Conservation (phyloP, 1,139 yeast genomes). For the Spencermartinsiella ligniputridi region DNA sequence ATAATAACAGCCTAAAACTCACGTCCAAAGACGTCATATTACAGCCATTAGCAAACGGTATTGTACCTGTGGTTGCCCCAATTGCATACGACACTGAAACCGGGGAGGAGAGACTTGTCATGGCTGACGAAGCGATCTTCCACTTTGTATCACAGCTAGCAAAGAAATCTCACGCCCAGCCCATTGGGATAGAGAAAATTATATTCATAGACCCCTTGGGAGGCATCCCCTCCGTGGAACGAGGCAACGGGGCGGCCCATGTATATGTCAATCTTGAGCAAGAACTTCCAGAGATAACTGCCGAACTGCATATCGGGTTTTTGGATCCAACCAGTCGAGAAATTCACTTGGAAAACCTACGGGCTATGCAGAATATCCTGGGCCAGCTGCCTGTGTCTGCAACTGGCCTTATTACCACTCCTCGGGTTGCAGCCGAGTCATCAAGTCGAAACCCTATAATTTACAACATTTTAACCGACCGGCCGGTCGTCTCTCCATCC, state of each 20-base stretch:
- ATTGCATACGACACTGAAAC: constrained; percentile 43
- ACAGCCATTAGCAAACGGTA: constrained; percentile 39
- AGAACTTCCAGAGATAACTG: constrained; percentile 62
- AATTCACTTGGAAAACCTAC: constrained; percentile 51
- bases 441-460: constrained; percentile 66
- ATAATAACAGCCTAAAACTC: constrained; percentile 18
- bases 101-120: constrained; percentile 37
- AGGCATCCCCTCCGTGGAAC: constrained; percentile 84
- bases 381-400: constrained; percentile 44
- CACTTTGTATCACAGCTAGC: constrained; percentile 33
- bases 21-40: constrained; percentile 35
- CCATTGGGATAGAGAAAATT: constrained; percentile 68
- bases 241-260: constrained; percentile 65
- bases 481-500: constrained; percentile 90
- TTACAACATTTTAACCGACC: constrained; percentile 82
- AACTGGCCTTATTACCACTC: constrained; percentile 52
- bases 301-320: constrained; percentile 58
- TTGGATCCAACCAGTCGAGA: constrained; percentile 44
- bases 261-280: constrained; percentile 82
- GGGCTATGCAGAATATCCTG: constrained; percentile 46
- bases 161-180: constrained; percentile 29
- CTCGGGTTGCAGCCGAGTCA: constrained; percentile 39
- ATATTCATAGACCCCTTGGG: constrained; percentile 77
- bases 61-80: constrained; percentile 61
- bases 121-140: constrained; percentile 37